Evolutionary conservation across 176 grass and related monocot species (phyloP).

Genomic region (Hordeum vulgare): DNA sequence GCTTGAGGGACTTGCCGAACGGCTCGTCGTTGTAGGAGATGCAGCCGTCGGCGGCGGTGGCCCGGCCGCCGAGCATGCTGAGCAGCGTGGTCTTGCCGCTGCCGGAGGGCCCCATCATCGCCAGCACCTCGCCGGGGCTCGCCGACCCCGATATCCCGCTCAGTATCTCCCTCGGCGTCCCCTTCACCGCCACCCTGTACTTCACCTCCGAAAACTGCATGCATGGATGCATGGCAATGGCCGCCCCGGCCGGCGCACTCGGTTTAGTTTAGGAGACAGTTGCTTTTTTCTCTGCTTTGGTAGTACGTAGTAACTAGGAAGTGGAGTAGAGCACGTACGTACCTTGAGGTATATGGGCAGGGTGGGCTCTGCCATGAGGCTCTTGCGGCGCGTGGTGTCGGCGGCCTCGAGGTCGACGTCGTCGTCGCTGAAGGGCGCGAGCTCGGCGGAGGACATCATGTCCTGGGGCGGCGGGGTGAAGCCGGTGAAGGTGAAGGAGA

Average conservation of each 20-base stretch:
- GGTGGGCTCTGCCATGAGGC: constrained; percentile 68
- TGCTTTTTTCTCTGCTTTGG: not conserved
- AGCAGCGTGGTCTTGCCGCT: constrained; percentile 96
- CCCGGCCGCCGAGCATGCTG: constrained; percentile 79
- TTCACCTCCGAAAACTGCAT: constrained; percentile 84
- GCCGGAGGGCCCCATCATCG: constrained; percentile 89
- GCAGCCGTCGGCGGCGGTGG: constrained; percentile 33
- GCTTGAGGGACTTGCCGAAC: constrained; percentile 81
- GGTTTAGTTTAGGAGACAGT: not conserved
- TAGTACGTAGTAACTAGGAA: too few species aligned
- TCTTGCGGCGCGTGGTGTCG: constrained; percentile 39
- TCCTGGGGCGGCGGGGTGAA: constrained; percentile 77
- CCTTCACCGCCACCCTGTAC: constrained; percentile 63
- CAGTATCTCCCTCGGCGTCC: constrained; percentile 58
- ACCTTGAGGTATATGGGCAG: constrained; percentile 88
- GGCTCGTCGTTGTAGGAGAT: constrained; percentile 81
- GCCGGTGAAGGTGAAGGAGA: constrained; percentile 94
- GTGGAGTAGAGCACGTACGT: not conserved
- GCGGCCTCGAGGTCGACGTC: constrained; percentile 54
- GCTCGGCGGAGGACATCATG: constrained; percentile 25
- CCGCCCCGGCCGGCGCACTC: too few species aligned
- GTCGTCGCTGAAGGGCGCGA: constrained; percentile 55
- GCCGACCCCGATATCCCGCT: constrained; percentile 76
- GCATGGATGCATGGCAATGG: not conserved
- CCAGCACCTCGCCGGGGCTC: constrained; percentile 76